A percentile compares a stretch with the other conserved stretches of the same genome.
Conservation (phyloP, 2,329 filamentous ascomycete genomes). For the Ascocoryne sarcoides region DNA sequence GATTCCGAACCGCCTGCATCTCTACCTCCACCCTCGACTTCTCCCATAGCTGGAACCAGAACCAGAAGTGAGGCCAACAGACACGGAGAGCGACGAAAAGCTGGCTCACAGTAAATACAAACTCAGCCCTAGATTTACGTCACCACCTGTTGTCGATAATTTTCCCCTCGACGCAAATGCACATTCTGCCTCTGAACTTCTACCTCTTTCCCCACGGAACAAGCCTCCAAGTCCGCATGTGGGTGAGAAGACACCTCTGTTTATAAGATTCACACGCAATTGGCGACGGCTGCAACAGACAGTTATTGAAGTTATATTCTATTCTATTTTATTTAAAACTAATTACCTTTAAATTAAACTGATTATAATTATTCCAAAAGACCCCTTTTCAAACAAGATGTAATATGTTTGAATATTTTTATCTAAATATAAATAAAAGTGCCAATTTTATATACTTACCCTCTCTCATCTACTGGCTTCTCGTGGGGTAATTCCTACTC, state of each 20-base stretch:
- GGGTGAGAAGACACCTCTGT: conserved; percentile 39
- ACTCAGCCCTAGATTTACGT: not conserved
- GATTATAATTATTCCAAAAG: too few species aligned
- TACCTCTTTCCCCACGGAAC: conserved; percentile 38
- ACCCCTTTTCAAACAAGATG: too few species aligned
- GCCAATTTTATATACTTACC: too few species aligned
- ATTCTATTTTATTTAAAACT: too few species aligned
- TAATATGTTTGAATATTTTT: too few species aligned
- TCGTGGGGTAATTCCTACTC: too few species aligned
- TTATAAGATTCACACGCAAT: conserved; percentile 49
- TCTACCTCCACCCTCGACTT: too few species aligned
- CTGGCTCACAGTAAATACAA: conserved; percentile 2
- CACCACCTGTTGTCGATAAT: conserved; percentile 12
- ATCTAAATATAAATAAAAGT: too few species aligned
- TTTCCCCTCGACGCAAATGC: conserved; percentile 16
- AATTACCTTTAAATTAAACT: too few species aligned
- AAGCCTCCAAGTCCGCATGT: conserved; percentile 31
- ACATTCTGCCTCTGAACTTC: conserved; percentile 24
- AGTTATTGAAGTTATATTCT: too few species aligned
- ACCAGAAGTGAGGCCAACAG: not conserved
- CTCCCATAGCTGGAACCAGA: conserved; percentile 1
- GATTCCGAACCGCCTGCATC: too few species aligned
- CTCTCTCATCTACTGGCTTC: too few species aligned
- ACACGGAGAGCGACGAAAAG: not conserved
- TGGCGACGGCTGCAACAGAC: conserved; percentile 46